Evolutionary conservation across 2,329 filamentous ascomycete species (phyloP), one percentile per base, ranked within the genome.

Genomic region (Colletotrichum higginsianum): DNA sequence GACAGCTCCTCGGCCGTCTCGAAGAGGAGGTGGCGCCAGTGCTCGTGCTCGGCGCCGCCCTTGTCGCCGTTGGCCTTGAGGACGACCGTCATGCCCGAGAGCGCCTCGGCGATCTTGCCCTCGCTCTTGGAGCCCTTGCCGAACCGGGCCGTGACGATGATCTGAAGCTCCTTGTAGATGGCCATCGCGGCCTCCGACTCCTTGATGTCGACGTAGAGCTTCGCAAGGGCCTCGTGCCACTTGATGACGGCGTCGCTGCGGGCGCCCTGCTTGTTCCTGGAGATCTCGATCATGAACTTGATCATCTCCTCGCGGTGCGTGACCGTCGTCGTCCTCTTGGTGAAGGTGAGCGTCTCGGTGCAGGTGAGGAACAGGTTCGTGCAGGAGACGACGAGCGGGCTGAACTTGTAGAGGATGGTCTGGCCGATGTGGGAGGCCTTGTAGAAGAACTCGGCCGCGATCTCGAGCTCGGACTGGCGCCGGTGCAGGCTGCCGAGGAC

Each of bases 301-400:
- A 83, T 81, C 76, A 83, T 81, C 74, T 82, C 77, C 71, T 83
- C 82, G 4, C 81, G 80, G 18, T 77, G 81, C 0, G 75, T 80
- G 35, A 80, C 77, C 13, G 82, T 79, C 42, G 81, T 78, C 0
- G 80, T 83, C 23, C 81, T 75, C 73, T 78, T 73, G 0, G 79
- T 81, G 60, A 82, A 79, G 5, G 75, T 76, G 21, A 82, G 80
- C 1, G 73, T 76, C 53, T 81, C 80, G 0, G 82, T 83, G 60
- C 76, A 79, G 2, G 75, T 69, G 12, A 84, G 72, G 75, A 84
- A 83, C 4, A 79, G 65, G n/a, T 78, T 78, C 0, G 79, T 78
- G 75, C 82, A 84, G 4, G 78, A 74, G 1, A 81, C 67, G 1
- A 83, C 80, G 3, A 83, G 67, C 1, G 74, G 75, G 64, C 77